Conservation (phyloP, 345 rosid species). For the rapeseed (Brassica napus) region Da-Ae NC_063441.1:8831001-8831500, state of each 20-base stretch:
- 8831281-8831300: slow-evolving; percentile 4
- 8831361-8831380: slow-evolving; percentile 55
- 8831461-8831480: not conserved
- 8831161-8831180: slow-evolving; percentile 62
- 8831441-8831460: not conserved
- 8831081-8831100: not conserved
- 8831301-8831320: not conserved
- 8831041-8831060: slow-evolving; percentile 40
- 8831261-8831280: slow-evolving; percentile 33
- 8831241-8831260: slow-evolving; percentile 52
- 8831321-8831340: slow-evolving; percentile 29
- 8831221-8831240: slow-evolving; percentile 52
- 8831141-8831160: slow-evolving; percentile 55
- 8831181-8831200: slow-evolving; percentile 64
- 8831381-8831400: slow-evolving; percentile 63
- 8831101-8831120: slow-evolving; percentile 38
- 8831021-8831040: slow-evolving; percentile 46
- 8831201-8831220: slow-evolving; percentile 64
- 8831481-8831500: not conserved
- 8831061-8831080: slow-evolving; percentile 9
- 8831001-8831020: slow-evolving; percentile 19
- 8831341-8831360: slow-evolving; percentile 35
- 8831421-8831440: not conserved
- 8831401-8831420: slow-evolving; percentile 71
- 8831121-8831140: slow-evolving; percentile 42